Conservation (phyloP, 345 rosid species). For the Aquilaria malaccensis region DNA sequence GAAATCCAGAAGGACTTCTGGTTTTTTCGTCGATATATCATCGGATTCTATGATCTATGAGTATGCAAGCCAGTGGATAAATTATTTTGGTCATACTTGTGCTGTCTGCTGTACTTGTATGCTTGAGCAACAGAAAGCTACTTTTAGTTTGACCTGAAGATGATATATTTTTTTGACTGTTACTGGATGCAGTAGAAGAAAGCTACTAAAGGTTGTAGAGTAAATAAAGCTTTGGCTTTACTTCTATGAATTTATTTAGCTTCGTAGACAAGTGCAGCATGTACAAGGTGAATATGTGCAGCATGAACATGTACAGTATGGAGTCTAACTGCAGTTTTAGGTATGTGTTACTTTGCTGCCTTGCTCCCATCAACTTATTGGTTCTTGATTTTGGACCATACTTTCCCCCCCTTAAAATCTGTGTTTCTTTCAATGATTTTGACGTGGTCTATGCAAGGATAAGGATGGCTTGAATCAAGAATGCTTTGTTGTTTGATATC, state of each 20-base stretch:
- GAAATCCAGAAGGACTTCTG: neutral
- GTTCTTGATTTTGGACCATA: neutral
- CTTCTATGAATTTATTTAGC: constrained; percentile 13
- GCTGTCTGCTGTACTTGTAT: too few relatives aligned
- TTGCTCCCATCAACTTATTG: neutral
- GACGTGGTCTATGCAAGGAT: too few relatives aligned
- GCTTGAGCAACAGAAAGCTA: too few relatives aligned
- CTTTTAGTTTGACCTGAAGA: neutral
- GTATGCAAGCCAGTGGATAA: too few relatives aligned
- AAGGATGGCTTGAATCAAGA: too few relatives aligned
- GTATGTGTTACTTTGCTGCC: constrained; percentile 14
- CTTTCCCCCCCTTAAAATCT: too few relatives aligned
- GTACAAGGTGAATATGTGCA: constrained; percentile 24
- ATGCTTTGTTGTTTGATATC: too few relatives aligned
- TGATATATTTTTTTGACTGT: constrained; percentile 12
- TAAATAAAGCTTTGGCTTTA: constrained; percentile 21
- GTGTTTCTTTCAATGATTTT: neutral
- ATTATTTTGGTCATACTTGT: too few relatives aligned
- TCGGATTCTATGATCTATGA: too few relatives aligned
- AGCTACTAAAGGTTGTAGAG: constrained; percentile 19
- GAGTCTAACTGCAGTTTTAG: constrained; percentile 20
- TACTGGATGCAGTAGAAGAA: constrained; percentile 19
- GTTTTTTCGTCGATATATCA: neutral
- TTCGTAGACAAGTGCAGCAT: constrained; percentile 11
- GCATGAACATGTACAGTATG: constrained; percentile 27